A percentile compares a stretch with the other conserved stretches of the same genome.
phyloP scores from a whole-genome alignment of 2,329 filamentous ascomycete genomes.

The Hyphodiscus sp. region DNA sequence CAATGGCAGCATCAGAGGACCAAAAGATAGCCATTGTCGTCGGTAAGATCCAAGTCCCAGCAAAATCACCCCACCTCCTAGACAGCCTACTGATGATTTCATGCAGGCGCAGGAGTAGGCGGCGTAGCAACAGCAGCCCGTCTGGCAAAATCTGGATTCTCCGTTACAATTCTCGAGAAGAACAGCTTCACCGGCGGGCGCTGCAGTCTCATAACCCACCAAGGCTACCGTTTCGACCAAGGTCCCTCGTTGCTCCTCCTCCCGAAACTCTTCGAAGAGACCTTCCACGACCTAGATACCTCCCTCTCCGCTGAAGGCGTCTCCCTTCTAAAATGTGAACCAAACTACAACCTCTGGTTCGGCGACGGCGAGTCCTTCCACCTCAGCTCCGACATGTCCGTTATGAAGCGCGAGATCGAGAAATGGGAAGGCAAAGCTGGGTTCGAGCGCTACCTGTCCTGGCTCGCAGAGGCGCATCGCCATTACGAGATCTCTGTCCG shows the following conservation, averaged over 20 bases:
- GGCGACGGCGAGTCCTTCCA: constrained; percentile 58
- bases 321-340: constrained; percentile 62
- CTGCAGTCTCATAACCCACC: constrained; percentile 57
- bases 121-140: constrained; percentile 67
- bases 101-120: constrained; percentile 60
- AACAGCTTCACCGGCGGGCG: constrained; percentile 66
- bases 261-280: constrained; percentile 62
- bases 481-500: constrained; percentile 64
- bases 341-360: constrained; percentile 72
- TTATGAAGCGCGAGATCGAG: constrained; percentile 67
- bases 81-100: constrained; percentile 1
- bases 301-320: constrained; percentile 60
- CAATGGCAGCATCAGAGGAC: constrained; percentile 24
- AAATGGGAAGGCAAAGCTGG: constrained; percentile 66
- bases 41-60: constrained; percentile 33
- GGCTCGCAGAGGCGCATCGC: constrained; percentile 58
- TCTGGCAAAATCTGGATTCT: constrained; percentile 61
- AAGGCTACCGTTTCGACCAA: constrained; percentile 67
- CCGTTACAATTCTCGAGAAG: constrained; percentile 74
- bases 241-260: constrained; percentile 68
- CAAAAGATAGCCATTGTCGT: constrained; percentile 46
- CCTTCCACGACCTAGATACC: constrained; percentile 63
- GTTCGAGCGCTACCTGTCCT: constrained; percentile 61
- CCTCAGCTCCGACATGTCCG: constrained; percentile 59
- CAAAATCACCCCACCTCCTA: background rate